Evolutionary conservation across 805 yeast species (phyloP).

Genomic region (Komagataella ulmi): DNA sequence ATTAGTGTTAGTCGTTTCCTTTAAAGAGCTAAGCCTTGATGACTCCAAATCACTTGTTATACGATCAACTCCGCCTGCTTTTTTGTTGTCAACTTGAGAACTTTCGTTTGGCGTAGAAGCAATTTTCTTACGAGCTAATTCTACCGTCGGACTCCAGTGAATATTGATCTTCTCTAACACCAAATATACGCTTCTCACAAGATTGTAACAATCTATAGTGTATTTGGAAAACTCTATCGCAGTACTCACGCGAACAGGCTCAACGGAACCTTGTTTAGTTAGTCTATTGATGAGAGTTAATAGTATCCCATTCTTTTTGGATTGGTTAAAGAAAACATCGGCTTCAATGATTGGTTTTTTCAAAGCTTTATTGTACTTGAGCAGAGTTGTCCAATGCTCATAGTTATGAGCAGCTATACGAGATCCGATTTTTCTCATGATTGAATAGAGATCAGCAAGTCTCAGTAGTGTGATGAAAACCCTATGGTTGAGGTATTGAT

Average conservation of each 20-base stretch:
- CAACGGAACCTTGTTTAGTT: slow-evolving; percentile 24
- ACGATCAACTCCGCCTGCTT: not conserved
- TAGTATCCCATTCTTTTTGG: slow-evolving; percentile 34
- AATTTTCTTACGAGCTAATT: not conserved
- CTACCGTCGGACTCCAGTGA: slow-evolving; percentile 2
- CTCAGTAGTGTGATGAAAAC: slow-evolving; percentile 26
- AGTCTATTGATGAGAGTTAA: slow-evolving; percentile 33
- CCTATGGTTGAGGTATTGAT: slow-evolving; percentile 17
- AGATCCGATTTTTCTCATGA: slow-evolving; percentile 32
- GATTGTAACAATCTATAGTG: slow-evolving; percentile 22
- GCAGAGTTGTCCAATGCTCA: slow-evolving; percentile 17
- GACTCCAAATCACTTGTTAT: not conserved
- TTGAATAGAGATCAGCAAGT: slow-evolving; percentile 35
- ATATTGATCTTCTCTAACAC: slow-evolving; percentile 4
- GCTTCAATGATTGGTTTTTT: slow-evolving; percentile 11
- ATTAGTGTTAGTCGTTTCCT: not conserved
- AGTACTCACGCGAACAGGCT: slow-evolving; percentile 21
- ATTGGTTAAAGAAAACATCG: slow-evolving; percentile 18
- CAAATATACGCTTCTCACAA: slow-evolving; percentile 5
- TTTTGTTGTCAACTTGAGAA: not conserved
- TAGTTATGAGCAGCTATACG: slow-evolving; percentile 29
- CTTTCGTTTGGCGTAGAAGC: not conserved
- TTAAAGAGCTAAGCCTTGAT: not conserved
- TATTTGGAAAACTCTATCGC: slow-evolving; percentile 27
- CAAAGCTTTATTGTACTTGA: slow-evolving; percentile 15